Conservation (phyloP, 2,329 filamentous ascomycete species). For the Neopestalotiopsis sp. region DNA sequence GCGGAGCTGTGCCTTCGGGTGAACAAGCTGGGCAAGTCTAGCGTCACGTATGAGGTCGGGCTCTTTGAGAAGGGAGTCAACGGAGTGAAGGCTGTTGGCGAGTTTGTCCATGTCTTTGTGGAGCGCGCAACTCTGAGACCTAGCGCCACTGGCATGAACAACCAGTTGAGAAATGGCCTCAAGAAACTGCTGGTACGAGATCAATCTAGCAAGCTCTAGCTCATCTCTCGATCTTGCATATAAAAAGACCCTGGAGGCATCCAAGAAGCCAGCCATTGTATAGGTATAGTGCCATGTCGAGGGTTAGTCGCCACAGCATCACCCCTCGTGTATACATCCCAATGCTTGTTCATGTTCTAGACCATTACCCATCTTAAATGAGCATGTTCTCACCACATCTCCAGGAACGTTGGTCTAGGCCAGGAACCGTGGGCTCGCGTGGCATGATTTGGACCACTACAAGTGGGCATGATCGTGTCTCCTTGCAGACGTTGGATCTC, state of each 20-base stretch:
- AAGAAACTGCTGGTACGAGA: constrained; percentile 54
- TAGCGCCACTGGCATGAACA: constrained; percentile 67
- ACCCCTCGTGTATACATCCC: neutral
- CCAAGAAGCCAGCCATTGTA: too few relatives aligned
- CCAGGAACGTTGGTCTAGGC: neutral
- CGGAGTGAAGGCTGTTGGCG: constrained; percentile 80
- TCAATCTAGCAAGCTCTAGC: constrained; percentile 32
- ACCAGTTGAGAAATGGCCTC: constrained; percentile 62
- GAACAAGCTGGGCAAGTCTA: constrained; percentile 82
- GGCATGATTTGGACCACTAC: neutral
- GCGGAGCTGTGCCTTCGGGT: constrained; percentile 84
- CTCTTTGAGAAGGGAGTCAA: constrained; percentile 79
- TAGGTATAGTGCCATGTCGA: too few relatives aligned
- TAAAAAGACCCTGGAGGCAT: neutral
- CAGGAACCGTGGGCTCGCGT: too few relatives aligned
- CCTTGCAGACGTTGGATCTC: neutral
- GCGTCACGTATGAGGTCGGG: constrained; percentile 88
- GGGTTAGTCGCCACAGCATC: neutral
- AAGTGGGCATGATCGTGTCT: neutral
- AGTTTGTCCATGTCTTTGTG: constrained; percentile 90
- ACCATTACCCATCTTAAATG: neutral
- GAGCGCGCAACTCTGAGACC: constrained; percentile 73
- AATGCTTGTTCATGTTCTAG: neutral
- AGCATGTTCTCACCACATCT: neutral
- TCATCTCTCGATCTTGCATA: neutral